Conservation (phyloP, 116 monocot genomes). For the Iris pallida region DNA sequence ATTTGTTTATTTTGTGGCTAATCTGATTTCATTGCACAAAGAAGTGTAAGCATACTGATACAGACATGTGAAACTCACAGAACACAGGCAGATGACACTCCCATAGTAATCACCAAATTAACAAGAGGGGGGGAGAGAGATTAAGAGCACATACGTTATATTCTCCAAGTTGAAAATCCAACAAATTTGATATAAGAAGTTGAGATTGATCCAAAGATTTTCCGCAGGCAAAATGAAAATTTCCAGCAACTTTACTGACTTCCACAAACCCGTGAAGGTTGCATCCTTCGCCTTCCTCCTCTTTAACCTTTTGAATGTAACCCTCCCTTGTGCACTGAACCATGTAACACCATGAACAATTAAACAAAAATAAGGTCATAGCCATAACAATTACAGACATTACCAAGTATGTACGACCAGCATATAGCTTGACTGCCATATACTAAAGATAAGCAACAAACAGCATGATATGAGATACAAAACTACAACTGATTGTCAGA, state of each 20-base stretch:
- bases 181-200: conserved; percentile 55
- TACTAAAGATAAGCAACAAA: too few species aligned
- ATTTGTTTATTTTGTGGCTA: conserved; percentile 81
- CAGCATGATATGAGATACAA: too few species aligned
- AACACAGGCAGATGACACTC: not conserved
- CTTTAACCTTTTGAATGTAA: conserved; percentile 72
- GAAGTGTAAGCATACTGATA: not conserved
- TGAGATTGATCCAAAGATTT: conserved; percentile 73
- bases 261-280: conserved; percentile 91
- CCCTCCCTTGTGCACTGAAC: conserved; percentile 92
- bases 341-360: not conserved
- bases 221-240: conserved; percentile 94
- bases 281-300: conserved; percentile 98
- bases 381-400: not conserved
- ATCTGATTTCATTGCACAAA: conserved; percentile 36
- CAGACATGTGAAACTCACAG: not conserved
- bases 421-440: too few species aligned
- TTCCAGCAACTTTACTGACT: conserved; percentile 97
- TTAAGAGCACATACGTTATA: conserved; percentile 60
- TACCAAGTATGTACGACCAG: too few species aligned
- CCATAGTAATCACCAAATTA: not conserved
- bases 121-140: not conserved
- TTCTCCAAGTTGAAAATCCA: conserved; percentile 56
- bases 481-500: too few species aligned
- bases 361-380: not conserved